Percentiles rank a stretch among this genome's conserved stretches.
Evolutionary conservation across 139 green algal genomes (phyloP).

Genomic region (Penium margaritaceum): DNA sequence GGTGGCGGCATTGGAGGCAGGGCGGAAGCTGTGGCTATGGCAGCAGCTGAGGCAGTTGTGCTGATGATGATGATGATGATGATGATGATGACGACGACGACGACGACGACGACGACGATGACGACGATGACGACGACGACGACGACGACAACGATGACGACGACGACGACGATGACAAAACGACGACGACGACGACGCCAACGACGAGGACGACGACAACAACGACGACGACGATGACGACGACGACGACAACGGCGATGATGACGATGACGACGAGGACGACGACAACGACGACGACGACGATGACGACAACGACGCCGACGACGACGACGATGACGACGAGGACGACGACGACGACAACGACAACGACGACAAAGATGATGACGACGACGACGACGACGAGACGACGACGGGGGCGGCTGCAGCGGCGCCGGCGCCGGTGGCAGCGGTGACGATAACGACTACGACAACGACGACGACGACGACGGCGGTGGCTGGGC

Average conservation of each 20-base stretch:
- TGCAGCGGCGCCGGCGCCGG: no score
- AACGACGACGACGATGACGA: background rate
- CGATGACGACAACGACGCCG: no score
- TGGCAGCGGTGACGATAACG: background rate
- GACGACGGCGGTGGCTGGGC: background rate
- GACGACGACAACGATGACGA: background rate
- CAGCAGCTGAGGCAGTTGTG: no score
- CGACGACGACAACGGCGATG: background rate
- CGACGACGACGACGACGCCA: no score
- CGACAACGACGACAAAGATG: no score
- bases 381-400: no score
- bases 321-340: no score
- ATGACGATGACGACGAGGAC: background rate
- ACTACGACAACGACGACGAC: background rate
- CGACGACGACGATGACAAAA: background rate
- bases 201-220: background rate
- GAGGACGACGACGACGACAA: background rate
- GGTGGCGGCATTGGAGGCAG: no score
- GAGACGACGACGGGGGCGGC: no score
- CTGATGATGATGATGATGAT: constrained; percentile 6
- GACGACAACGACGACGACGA: background rate
- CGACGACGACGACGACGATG: background rate
- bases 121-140: background rate
- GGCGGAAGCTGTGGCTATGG: no score
- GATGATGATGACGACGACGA: background rate